Evolutionary conservation across 139 green algal genomes (phyloP).

Genomic region (Ostreobium quekettii): DNA sequence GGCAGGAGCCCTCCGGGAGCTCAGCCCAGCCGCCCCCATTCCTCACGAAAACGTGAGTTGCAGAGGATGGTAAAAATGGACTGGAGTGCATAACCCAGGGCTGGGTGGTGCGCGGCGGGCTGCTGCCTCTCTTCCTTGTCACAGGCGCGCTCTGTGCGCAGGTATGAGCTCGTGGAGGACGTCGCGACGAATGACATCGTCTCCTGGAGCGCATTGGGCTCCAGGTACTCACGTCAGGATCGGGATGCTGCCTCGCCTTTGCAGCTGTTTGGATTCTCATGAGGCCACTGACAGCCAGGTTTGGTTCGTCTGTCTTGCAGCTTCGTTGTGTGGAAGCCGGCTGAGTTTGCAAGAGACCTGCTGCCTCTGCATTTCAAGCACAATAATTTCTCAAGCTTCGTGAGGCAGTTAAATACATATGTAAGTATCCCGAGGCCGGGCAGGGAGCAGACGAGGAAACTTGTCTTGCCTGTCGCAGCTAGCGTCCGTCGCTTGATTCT

Average conservation of each 20-base stretch:
- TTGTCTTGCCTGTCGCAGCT: too few species aligned
- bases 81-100: neutral
- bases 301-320: conserved; percentile 28
- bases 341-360: conserved; percentile 69
- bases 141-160: conserved; percentile 19
- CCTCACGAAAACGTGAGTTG: conserved; percentile 2
- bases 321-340: conserved; percentile 78
- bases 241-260: neutral
- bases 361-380: conserved; percentile 83
- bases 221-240: conserved; percentile 34
- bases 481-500: too few species aligned
- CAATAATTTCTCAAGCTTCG: conserved; percentile 70
- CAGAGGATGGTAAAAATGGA: too few species aligned
- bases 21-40: neutral
- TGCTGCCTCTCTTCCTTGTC: neutral
- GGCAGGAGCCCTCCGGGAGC: neutral
- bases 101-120: neutral
- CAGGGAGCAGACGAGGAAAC: too few species aligned
- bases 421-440: conserved; percentile 19
- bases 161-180: conserved; percentile 72
- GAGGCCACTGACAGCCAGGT: neutral
- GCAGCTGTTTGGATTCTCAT: conserved; percentile 1
- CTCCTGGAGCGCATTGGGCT: conserved; percentile 57
- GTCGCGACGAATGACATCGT: conserved; percentile 46
- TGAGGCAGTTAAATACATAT: conserved; percentile 64